Conservation (phyloP, 306 rosid species). For the Cicer bijugum region DNA sequence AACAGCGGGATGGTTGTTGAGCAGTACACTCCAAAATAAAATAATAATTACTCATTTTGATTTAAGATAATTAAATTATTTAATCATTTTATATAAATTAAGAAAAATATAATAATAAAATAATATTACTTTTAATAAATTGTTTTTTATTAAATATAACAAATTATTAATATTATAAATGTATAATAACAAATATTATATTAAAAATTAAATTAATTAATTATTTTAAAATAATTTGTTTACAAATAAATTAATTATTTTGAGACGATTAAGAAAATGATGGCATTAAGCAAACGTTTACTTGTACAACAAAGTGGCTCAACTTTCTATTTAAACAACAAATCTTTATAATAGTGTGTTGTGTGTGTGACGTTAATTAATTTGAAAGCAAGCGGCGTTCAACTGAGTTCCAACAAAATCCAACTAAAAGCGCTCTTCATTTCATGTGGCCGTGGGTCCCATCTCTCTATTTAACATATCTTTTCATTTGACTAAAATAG, state of each 20-base stretch:
- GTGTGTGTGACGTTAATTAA: conserved; percentile 4
- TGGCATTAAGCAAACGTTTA: conserved; percentile 44
- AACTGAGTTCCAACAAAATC: conserved; percentile 40
- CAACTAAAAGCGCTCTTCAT: conserved; percentile 44
- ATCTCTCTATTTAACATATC: neutral
- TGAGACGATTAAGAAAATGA: neutral
- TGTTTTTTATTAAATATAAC: no score
- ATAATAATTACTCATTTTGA: no score
- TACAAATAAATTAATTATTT: no score
- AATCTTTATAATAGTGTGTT: neutral
- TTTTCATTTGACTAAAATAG: conserved; percentile 43
- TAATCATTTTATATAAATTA: no score
- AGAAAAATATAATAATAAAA: no score
- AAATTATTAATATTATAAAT: no score
- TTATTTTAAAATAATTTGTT: no score
- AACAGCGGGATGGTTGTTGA: conserved; percentile 15
- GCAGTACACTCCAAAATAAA: neutral
- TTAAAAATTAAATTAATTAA: no score
- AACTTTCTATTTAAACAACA: conserved; percentile 16
- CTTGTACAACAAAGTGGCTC: conserved; percentile 22
- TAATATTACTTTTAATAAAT: no score
- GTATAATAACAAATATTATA: no score
- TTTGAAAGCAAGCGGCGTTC: conserved; percentile 41
- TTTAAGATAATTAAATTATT: no score
- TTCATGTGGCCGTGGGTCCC: conserved; percentile 49